Percentiles rank a stretch among this genome's conserved stretches.
Conservation (phyloP, 345 rosid genomes). For the Anastatica hierochuntica region DNA sequence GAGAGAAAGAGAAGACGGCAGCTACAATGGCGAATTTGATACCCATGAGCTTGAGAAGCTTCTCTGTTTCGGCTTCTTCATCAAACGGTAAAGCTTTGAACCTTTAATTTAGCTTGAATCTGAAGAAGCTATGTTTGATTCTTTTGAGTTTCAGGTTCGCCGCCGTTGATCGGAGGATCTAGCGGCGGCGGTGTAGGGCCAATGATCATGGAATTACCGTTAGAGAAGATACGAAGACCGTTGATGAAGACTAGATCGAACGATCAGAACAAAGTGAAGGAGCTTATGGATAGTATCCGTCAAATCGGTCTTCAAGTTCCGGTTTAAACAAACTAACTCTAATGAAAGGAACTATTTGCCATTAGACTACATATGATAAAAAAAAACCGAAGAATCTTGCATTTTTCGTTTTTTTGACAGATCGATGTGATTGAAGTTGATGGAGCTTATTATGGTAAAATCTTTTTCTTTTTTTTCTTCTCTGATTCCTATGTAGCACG, state of each 20-base stretch:
- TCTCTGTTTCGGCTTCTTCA: constrained; percentile 53
- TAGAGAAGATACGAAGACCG: constrained; percentile 75
- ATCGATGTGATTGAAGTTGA: constrained; percentile 96
- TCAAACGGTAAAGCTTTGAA: constrained; percentile 40
- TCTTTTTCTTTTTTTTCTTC: no score
- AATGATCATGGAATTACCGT: constrained; percentile 53
- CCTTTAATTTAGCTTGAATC: not conserved
- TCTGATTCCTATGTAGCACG: no score
- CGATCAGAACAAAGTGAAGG: constrained; percentile 68
- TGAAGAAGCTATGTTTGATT: not conserved
- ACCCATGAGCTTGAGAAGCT: constrained; percentile 36
- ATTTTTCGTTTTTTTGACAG: constrained; percentile 30
- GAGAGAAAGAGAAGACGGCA: not conserved
- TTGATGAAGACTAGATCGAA: constrained; percentile 77
- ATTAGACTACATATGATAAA: no score
- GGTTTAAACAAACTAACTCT: constrained; percentile 30
- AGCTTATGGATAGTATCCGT: constrained; percentile 73
- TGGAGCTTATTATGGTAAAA: constrained; percentile 83
- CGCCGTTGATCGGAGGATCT: constrained; percentile 27
- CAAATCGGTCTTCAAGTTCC: constrained; percentile 91
- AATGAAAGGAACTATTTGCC: no score
- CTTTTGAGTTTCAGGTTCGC: constrained; percentile 12
- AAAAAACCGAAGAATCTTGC: no score
- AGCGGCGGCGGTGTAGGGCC: constrained; percentile 42
- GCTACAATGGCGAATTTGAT: constrained; percentile 50